These are phyloP conservation scores for Cladophialophora chaetospira DNA, from an alignment of 2,329 filamentous ascomycete species.

Conservation along the genomic window DNA sequence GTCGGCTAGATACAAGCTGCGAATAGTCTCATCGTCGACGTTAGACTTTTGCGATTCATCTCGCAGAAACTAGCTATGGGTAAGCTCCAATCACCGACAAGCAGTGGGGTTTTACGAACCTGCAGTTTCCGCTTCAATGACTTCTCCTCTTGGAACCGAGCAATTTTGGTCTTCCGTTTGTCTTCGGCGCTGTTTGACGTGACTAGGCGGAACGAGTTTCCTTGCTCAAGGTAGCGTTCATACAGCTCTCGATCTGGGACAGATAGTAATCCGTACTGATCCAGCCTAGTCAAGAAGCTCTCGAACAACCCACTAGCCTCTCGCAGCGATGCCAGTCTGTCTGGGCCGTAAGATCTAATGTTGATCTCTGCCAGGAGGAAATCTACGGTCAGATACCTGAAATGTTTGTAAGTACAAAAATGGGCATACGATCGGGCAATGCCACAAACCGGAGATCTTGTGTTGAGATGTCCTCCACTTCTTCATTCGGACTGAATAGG, in stretches of 20 bases:
- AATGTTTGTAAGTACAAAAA: constrained; percentile 9
- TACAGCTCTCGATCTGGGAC: constrained; percentile 68
- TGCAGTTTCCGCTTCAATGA: constrained; percentile 81
- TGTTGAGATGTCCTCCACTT: constrained; percentile 81
- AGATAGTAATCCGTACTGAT: constrained; percentile 74
- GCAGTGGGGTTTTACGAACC: constrained; percentile 49
- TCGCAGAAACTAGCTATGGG: constrained; percentile 22
- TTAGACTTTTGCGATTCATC: constrained; percentile 27
- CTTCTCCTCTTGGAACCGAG: constrained; percentile 81
- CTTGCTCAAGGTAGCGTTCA: constrained; percentile 71
- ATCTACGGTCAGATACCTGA: constrained; percentile 72
- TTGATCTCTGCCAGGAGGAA: constrained; percentile 79
- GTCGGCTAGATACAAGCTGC: constrained; percentile 76
- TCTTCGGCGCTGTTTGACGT: constrained; percentile 66
- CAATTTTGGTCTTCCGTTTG: constrained; percentile 80
- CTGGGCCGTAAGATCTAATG: constrained; percentile 63
- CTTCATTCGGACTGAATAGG: constrained; percentile 89
- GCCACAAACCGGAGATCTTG: constrained; percentile 70
- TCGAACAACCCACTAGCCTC: constrained; percentile 73
- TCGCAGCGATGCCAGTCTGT: constrained; percentile 65
- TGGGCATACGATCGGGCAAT: neutral
- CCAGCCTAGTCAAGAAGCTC: constrained; percentile 72
- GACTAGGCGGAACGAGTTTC: constrained; percentile 71
- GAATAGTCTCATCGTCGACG: constrained; percentile 76
- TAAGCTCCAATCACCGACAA: neutral